Conservation (phyloP, 1,284 basidiomycete genomes). For the Sparassis latifolia region DNA sequence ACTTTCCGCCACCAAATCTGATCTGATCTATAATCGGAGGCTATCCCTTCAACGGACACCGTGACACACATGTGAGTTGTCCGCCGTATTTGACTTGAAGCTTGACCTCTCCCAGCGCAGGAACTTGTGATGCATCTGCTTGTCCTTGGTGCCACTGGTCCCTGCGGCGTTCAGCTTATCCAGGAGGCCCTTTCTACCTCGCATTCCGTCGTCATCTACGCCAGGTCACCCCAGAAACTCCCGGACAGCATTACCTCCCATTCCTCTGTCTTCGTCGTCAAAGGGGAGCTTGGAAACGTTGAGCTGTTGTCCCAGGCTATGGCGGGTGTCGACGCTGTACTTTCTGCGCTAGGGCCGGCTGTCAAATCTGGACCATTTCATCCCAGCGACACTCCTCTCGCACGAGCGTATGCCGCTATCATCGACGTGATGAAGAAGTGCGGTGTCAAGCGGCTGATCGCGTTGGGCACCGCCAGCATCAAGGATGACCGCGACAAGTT, state of each 20-base stretch:
- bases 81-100: too few relatives aligned
- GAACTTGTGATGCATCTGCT: constrained; percentile 23
- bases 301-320: constrained; percentile 44
- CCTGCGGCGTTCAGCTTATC: constrained; percentile 46
- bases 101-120: background rate
- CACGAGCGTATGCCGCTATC: constrained; percentile 47
- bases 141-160: constrained; percentile 51
- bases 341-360: constrained; percentile 60
- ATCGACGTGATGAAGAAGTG: constrained; percentile 48
- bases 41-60: too few relatives aligned
- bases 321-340: constrained; percentile 49
- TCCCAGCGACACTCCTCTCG: constrained; percentile 48
- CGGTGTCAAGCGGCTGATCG: constrained; percentile 50
- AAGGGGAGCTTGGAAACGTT: constrained; percentile 49
- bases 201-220: constrained; percentile 50
- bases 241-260: constrained; percentile 41
- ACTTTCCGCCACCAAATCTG: too few relatives aligned
- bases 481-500: constrained; percentile 52
- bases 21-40: too few relatives aligned
- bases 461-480: constrained; percentile 60
- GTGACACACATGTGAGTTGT: too few relatives aligned
- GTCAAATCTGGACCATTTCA: constrained; percentile 28
- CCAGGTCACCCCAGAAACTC: constrained; percentile 55
- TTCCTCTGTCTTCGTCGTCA: constrained; percentile 39
- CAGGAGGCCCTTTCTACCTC: constrained; percentile 42